Percentiles rank a stretch among this genome's conserved stretches.
Evolutionary conservation across 2,329 filamentous ascomycete genomes (phyloP).

Genomic region (Magnaporthiopsis rhizophila): DNA sequence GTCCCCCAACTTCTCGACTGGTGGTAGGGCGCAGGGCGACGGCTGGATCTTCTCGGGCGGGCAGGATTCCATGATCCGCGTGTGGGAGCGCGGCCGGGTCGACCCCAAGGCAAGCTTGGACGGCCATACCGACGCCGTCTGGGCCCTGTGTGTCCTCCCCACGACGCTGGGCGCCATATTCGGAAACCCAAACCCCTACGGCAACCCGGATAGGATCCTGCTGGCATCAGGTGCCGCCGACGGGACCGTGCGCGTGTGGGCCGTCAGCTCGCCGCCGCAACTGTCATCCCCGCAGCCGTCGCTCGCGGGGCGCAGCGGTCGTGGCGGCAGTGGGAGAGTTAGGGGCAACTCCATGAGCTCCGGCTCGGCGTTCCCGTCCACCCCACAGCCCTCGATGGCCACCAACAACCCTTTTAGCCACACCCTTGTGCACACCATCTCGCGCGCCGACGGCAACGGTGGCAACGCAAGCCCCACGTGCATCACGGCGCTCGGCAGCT

Average conservation of each 20-base stretch:
- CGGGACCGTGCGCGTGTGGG: slow-evolving; percentile 88
- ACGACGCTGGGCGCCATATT: slow-evolving; percentile 75
- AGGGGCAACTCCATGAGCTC: slow-evolving; percentile 91
- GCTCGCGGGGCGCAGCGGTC: slow-evolving; percentile 43
- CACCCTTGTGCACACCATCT: slow-evolving; percentile 80
- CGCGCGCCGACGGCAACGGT: slow-evolving; percentile 50
- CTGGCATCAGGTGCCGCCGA: slow-evolving; percentile 90
- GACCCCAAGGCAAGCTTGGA: slow-evolving; percentile 93
- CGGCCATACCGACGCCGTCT: slow-evolving; percentile 91
- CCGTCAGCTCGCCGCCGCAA: slow-evolving; percentile 84
- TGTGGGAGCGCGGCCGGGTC: slow-evolving; percentile 91
- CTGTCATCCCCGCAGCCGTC: slow-evolving; percentile 72
- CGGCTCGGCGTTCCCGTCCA: slow-evolving; percentile 83
- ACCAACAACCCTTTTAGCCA: slow-evolving; percentile 82
- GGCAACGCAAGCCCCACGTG: slow-evolving; percentile 70
- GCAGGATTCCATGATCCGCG: slow-evolving; percentile 83
- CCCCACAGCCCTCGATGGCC: slow-evolving; percentile 80
- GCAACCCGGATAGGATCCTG: slow-evolving; percentile 75
- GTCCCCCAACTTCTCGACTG: slow-evolving; percentile 80
- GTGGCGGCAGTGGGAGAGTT: slow-evolving; percentile 54
- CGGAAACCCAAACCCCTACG: slow-evolving; percentile 65
- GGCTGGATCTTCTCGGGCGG: slow-evolving; percentile 99
- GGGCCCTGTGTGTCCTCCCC: slow-evolving; percentile 88
- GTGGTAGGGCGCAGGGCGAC: slow-evolving; percentile 79
- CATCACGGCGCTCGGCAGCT: slow-evolving; percentile 78